Base-by-base conservation (phyloP, 2,329 filamentous ascomycete genomes). In the Dactylellina cionopaga region DNA sequence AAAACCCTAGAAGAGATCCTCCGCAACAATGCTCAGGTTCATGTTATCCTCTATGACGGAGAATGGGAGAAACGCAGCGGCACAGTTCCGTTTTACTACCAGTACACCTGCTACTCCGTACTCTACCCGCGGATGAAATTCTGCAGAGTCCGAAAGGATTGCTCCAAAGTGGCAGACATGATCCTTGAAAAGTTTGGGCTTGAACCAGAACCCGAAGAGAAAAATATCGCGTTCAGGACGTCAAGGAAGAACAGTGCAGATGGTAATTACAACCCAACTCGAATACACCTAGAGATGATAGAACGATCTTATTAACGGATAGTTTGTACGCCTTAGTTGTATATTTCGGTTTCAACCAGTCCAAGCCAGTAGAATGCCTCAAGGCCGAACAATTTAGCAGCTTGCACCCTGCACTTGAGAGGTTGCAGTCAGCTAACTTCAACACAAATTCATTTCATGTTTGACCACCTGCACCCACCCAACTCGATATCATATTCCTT, bases 41-140 rank as follows among this genome's bases (percentile, higher is more conserved):
- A 71, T 13, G 37, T 71, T 24, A 58, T 71, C 11, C 5, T 71
- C n/a, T 71, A 71, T 29, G 58, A 63, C 17, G 66, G 66, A 22
- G 66, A 71, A 11, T 71, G 66, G 66, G 47, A 49, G 24, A 56
- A 17, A 13, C 43, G 51, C 44, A 58, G 49, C 41, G 27, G 58
- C 24, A 52, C 33, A 37, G 56, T 63, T 13, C 33, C 52, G 2
- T 71, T 63, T 15, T 56, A 49, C 17, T 71, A 71, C 29, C 66
- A 71, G 24, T 71, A 71, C 27, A 15, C 55, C 9, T 71, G 66
- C 37, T 71, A 49, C 27, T 56, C 66, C 31, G 44, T 58, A 15
- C 66, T 71, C 11, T 71, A 71, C 43, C 58, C 66, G 17, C 49
- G 59, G n/a, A 35, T 71, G 51, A 63, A 63, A 43, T 71, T 63